These are phyloP conservation scores for Ophiocordyceps camponoti-floridani DNA, from an alignment of 2,329 filamentous ascomycete genomes.

Conservation along the genomic window DNA sequence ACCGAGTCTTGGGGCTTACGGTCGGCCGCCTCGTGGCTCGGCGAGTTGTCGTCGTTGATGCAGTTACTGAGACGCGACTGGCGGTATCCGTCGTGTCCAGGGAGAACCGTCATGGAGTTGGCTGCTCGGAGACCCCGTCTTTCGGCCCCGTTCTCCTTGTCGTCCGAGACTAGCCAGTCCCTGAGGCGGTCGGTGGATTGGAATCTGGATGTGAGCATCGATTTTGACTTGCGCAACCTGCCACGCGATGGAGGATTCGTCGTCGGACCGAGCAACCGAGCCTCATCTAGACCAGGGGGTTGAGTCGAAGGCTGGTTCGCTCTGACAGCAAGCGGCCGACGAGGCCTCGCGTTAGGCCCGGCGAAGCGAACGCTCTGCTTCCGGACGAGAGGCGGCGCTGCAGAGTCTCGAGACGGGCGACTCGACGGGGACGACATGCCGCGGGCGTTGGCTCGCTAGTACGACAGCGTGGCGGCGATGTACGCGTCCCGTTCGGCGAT, in stretches of 20 bases:
- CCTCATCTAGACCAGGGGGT: not conserved
- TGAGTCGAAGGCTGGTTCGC: constrained; percentile 4
- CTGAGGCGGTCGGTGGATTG: constrained; percentile 2
- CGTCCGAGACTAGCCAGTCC: constrained; percentile 1
- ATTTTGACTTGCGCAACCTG: constrained; percentile 34
- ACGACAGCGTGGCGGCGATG: constrained; percentile 43
- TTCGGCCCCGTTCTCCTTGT: constrained; percentile 11
- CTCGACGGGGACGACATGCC: constrained; percentile 3
- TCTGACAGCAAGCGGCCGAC: constrained; percentile 11
- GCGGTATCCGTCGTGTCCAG: constrained; percentile 9
- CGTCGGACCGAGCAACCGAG: not conserved
- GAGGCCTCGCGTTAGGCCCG: constrained; percentile 12
- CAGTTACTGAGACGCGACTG: constrained; percentile 5
- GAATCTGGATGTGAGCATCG: constrained; percentile 23
- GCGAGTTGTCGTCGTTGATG: constrained; percentile 12
- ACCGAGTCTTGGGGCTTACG: constrained; percentile 7
- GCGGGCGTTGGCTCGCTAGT: constrained; percentile 30
- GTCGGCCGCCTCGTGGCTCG: constrained; percentile 17
- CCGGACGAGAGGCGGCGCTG: constrained; percentile 7
- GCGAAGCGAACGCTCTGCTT: constrained; percentile 40
- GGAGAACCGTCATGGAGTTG: constrained; percentile 38
- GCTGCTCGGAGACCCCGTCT: constrained; percentile 20
- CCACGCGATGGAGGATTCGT: constrained; percentile 18
- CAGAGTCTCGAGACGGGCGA: not conserved
- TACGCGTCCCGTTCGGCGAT: constrained; percentile 40